These are phyloP conservation scores for Dipodascopsis uninucleata DNA, from an alignment of 805 yeast species.

Conservation along the genomic window DNA sequence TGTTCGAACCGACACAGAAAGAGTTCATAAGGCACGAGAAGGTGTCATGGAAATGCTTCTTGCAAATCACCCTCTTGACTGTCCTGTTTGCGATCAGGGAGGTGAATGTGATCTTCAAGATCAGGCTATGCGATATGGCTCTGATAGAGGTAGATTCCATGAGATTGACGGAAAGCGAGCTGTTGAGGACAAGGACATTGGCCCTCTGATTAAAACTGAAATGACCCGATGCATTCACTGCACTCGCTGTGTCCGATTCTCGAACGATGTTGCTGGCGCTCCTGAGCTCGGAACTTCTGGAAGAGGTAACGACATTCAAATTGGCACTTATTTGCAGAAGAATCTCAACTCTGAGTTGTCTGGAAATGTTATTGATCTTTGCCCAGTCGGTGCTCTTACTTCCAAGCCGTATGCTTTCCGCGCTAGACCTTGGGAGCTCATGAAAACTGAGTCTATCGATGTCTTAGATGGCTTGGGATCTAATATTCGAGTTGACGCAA, in stretches of 20 bases:
- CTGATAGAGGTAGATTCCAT: constrained; percentile 79
- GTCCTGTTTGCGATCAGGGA: constrained; percentile 92
- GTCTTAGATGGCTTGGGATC: constrained; percentile 82
- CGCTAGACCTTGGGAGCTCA: constrained; percentile 91
- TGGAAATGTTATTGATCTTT: constrained; percentile 80
- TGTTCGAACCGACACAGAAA: constrained; percentile 71
- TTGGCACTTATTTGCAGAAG: constrained; percentile 83
- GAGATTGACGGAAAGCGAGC: constrained; percentile 85
- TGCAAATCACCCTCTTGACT: constrained; percentile 86
- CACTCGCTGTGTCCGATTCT: constrained; percentile 83
- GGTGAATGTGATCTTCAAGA: constrained; percentile 93
- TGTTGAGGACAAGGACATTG: constrained; percentile 84
- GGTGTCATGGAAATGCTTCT: constrained; percentile 86
- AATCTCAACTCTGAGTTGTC: constrained; percentile 80
- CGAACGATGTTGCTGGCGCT: constrained; percentile 90
- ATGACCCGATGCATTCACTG: constrained; percentile 93
- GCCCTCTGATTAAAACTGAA: constrained; percentile 82
- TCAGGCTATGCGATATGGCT: constrained; percentile 73
- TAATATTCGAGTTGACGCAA: constrained; percentile 75
- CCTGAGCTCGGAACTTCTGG: constrained; percentile 87
- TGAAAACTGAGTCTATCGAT: constrained; percentile 81
- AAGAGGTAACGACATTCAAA: constrained; percentile 88
- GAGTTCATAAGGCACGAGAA: constrained; percentile 78
- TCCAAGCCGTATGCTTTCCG: constrained; percentile 88
- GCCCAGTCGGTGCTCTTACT: constrained; percentile 91